phyloP scores from a whole-genome alignment of 257 asterid species.

The Solanum chaucha region DNA sequence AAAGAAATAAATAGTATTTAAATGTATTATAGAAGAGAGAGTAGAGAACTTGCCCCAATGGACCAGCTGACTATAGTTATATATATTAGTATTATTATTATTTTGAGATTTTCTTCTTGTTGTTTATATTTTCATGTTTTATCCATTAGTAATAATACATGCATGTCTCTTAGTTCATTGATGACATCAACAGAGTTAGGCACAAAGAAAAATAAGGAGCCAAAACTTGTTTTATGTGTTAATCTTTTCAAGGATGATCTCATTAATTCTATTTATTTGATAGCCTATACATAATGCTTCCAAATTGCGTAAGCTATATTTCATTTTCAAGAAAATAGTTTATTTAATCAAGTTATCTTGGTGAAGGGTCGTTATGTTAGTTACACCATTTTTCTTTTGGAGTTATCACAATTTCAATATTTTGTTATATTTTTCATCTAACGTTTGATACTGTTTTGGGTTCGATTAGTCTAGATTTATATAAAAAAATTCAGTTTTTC shows the following conservation, averaged over 20 bases:
- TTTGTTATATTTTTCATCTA: background rate
- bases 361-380: slow-evolving; percentile 15
- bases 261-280: background rate
- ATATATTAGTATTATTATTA: background rate
- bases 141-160: background rate
- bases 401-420: background rate
- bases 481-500: rapidly evolving
- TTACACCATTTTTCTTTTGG: background rate
- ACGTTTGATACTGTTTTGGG: background rate
- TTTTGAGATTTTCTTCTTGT: background rate
- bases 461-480: rapidly evolving
- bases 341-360: background rate
- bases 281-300: background rate
- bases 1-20: background rate
- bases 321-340: background rate
- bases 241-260: background rate
- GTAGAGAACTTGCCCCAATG: background rate
- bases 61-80: background rate
- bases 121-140: background rate
- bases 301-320: background rate
- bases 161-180: slow-evolving; percentile 1
- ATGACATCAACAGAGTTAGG: background rate
- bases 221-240: slow-evolving; percentile 1
- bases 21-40: slow-evolving; percentile 10
- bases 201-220: background rate